These are phyloP conservation scores for Schizothecium vesticola DNA, from an alignment of 495 filamentous ascomycete genomes.

Conservation along the genomic window DNA sequence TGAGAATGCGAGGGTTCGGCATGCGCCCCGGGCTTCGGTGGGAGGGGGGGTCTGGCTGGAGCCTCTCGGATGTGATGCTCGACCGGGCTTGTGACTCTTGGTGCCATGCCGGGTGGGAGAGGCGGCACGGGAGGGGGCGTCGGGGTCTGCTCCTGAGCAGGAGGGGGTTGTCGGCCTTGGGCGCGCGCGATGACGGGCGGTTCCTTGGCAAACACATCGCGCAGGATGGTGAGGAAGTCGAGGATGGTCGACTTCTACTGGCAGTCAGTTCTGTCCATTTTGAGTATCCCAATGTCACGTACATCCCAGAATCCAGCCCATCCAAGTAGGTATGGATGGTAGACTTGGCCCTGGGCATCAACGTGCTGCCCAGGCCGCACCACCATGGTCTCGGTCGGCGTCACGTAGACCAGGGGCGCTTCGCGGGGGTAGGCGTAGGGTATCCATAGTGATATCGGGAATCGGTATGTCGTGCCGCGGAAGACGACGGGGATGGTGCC, in stretches of 20 bases:
- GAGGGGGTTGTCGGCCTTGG: constrained; percentile 46
- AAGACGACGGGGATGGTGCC: constrained; percentile 86
- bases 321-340: constrained; percentile 89
- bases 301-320: constrained; percentile 92
- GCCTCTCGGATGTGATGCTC: constrained; percentile 5
- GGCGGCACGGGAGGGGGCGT: constrained; percentile 40
- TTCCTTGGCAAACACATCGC: constrained; percentile 89
- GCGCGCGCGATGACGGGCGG: constrained; percentile 79
- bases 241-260: constrained; percentile 70
- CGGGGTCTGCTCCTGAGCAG: constrained; percentile 19
- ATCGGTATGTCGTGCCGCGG: constrained; percentile 83
- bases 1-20: constrained; percentile 23
- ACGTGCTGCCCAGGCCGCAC: constrained; percentile 91
- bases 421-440: constrained; percentile 86
- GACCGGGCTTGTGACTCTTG: not conserved
- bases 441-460: constrained; percentile 92
- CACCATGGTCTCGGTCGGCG: constrained; percentile 80
- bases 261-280: too few species aligned
- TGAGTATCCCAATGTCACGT: constrained; percentile 36
- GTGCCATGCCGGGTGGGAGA: constrained; percentile 30
- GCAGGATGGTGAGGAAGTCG: constrained; percentile 75
- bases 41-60: constrained; percentile 35
- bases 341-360: constrained; percentile 86
- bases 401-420: constrained; percentile 80
- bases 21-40: constrained; percentile 36